Percentiles rank a stretch among this genome's conserved stretches.
phyloP scores from a whole-genome alignment of 1,284 basidiomycete species.

The Papiliotrema terrestris region DNA sequence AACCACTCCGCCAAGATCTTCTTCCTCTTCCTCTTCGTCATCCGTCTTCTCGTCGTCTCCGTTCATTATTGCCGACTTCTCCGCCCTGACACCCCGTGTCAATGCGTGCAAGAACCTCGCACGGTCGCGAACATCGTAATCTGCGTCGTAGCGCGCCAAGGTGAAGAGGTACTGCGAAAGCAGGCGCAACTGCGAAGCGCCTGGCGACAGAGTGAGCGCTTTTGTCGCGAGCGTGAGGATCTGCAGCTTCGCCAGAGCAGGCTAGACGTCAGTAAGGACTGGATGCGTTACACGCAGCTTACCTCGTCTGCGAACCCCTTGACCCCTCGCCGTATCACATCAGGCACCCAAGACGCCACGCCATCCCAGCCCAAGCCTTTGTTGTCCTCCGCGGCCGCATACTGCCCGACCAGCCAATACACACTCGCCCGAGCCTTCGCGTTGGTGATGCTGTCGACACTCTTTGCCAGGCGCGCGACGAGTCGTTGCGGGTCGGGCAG shows the following conservation, averaged over 20 bases:
- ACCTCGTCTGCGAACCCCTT: slow-evolving; percentile 73
- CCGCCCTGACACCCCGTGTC: slow-evolving; percentile 54
- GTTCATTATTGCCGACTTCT: slow-evolving; percentile 24
- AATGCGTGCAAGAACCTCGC: slow-evolving; percentile 73
- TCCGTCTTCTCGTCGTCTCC: slow-evolving; percentile 18
- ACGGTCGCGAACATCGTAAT: slow-evolving; percentile 85
- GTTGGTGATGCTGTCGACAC: slow-evolving; percentile 73
- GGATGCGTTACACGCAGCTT: slow-evolving; percentile 7
- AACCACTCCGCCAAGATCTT: slow-evolving; percentile 65
- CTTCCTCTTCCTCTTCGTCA: slow-evolving; percentile 36
- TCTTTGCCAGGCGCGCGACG: slow-evolving; percentile 67
- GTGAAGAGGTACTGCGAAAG: slow-evolving; percentile 70
- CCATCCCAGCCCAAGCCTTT: slow-evolving; percentile 49
- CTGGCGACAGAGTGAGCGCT: slow-evolving; percentile 66
- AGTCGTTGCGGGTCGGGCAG: slow-evolving; percentile 56
- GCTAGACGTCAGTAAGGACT: slow-evolving; percentile 47
- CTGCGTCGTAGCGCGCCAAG: slow-evolving; percentile 79
- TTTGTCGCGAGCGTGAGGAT: slow-evolving; percentile 78
- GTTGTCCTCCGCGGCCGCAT: slow-evolving; percentile 51
- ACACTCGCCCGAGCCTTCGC: slow-evolving; percentile 76
- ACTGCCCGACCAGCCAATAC: slow-evolving; percentile 86
- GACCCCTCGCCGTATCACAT: slow-evolving; percentile 71
- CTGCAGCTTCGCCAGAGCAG: slow-evolving; percentile 69
- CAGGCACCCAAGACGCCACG: slow-evolving; percentile 70
- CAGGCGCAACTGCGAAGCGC: slow-evolving; percentile 51